These are phyloP conservation scores for Inga oerstediana DNA, from an alignment of 306 rosid genomes.

Conservation along the genomic window DNA sequence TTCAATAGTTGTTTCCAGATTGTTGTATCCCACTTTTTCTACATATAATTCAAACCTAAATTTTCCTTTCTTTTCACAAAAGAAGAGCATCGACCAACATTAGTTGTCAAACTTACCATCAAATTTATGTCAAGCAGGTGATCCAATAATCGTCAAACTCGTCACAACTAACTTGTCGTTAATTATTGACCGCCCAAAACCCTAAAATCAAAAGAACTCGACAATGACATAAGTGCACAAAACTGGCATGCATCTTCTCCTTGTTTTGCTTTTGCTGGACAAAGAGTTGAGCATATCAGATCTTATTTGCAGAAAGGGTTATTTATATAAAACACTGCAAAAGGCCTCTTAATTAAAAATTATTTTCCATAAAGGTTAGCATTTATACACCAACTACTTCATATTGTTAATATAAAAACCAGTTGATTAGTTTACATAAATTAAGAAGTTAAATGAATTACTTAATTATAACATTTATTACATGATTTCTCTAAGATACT, in stretches of 20 bases:
- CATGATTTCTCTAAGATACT: too few relatives aligned
- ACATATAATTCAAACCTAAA: neutral
- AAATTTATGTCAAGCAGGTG: neutral
- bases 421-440: too few relatives aligned
- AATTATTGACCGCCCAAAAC: neutral
- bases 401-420: too few relatives aligned
- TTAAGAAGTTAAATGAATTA: too few relatives aligned
- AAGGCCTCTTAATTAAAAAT: slow-evolving; percentile 23
- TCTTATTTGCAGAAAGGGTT: slow-evolving; percentile 30
- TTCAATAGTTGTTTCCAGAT: slow-evolving; percentile 18
- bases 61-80: neutral
- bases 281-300: slow-evolving; percentile 17
- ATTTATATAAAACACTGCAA: neutral
- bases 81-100: neutral
- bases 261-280: slow-evolving; percentile 33
- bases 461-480: too few relatives aligned
- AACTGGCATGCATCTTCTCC: slow-evolving; percentile 31
- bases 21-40: neutral
- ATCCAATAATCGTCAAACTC: slow-evolving; percentile 14
- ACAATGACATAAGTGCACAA: slow-evolving; percentile 28
- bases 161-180: neutral
- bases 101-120: neutral
- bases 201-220: slow-evolving; percentile 4
- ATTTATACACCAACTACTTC: neutral
- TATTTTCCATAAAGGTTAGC: slow-evolving; percentile 38